A percentile compares a stretch with the other conserved stretches of the same genome.
phyloP scores from a whole-genome alignment of 2,329 filamentous ascomycete species.

The Chrysosporium queenslandicum region DNA sequence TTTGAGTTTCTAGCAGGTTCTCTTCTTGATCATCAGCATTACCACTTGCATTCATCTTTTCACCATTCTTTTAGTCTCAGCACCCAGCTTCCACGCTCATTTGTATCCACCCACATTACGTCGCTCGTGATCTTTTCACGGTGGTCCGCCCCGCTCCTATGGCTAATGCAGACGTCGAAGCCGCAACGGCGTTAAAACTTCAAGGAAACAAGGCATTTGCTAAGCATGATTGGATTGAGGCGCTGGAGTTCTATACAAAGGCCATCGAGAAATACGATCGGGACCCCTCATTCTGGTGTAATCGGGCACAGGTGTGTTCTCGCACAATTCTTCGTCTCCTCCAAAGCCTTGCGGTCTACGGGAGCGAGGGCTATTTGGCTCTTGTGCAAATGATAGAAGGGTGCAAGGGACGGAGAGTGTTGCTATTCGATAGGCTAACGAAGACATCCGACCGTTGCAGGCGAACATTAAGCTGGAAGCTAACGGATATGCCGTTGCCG shows the following conservation, averaged over 20 bases:
- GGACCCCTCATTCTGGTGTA: constrained; percentile 85
- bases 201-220: constrained; percentile 90
- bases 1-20: background rate
- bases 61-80: background rate
- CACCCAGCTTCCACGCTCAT: background rate
- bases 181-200: constrained; percentile 77
- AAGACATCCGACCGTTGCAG: constrained; percentile 38
- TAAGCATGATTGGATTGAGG: constrained; percentile 72
- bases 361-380: background rate
- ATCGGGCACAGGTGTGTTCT: constrained; percentile 73
- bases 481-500: constrained; percentile 83
- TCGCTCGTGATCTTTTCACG: background rate
- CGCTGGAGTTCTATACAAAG: constrained; percentile 73
- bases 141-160: constrained; percentile 20
- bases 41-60: no score
- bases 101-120: background rate
- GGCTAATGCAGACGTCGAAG: constrained; percentile 44
- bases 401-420: background rate
- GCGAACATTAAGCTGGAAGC: constrained; percentile 92
- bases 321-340: background rate
- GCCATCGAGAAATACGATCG: constrained; percentile 75
- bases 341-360: no score
- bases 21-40: no score
- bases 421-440: background rate
- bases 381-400: no score